Conservation (phyloP, 768 basidiomycete genomes). For the Lentinula guzmanii region DNA sequence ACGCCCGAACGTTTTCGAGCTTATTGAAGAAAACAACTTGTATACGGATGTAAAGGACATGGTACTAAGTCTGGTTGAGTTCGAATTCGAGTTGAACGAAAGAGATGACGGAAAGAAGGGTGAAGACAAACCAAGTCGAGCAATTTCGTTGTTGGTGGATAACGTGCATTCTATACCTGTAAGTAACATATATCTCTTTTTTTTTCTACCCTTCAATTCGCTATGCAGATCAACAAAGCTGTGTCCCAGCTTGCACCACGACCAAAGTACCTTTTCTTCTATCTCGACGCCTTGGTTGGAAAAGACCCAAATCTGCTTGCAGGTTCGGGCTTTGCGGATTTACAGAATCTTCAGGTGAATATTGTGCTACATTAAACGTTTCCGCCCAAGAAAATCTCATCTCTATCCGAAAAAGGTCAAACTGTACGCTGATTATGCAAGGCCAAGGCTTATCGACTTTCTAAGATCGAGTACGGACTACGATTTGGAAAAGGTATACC, state of each 20-base stretch:
- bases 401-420: conserved; percentile 48
- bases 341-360: conserved; percentile 45
- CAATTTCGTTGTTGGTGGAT: conserved; percentile 83
- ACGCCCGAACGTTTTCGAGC: conserved; percentile 85
- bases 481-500: conserved; percentile 70
- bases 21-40: conserved; percentile 89
- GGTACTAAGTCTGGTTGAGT: conserved; percentile 78
- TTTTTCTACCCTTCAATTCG: neutral
- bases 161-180: conserved; percentile 97
- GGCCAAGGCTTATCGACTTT: conserved; percentile 79
- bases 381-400: neutral
- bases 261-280: conserved; percentile 84
- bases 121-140: conserved; percentile 51
- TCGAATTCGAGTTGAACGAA: conserved; percentile 82
- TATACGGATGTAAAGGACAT: conserved; percentile 96
- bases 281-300: conserved; percentile 84
- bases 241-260: conserved; percentile 77
- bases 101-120: conserved; percentile 27
- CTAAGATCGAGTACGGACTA: conserved; percentile 88
- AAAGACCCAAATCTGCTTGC: conserved; percentile 71
- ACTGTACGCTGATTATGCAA: conserved; percentile 87
- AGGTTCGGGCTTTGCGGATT: conserved; percentile 73
- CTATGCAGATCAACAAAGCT: conserved; percentile 72
- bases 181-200: conserved; percentile 17
- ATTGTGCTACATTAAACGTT: neutral